Evolutionary conservation across 345 rosid species (phyloP).

Genomic region (Carallia pectinifolia): DNA sequence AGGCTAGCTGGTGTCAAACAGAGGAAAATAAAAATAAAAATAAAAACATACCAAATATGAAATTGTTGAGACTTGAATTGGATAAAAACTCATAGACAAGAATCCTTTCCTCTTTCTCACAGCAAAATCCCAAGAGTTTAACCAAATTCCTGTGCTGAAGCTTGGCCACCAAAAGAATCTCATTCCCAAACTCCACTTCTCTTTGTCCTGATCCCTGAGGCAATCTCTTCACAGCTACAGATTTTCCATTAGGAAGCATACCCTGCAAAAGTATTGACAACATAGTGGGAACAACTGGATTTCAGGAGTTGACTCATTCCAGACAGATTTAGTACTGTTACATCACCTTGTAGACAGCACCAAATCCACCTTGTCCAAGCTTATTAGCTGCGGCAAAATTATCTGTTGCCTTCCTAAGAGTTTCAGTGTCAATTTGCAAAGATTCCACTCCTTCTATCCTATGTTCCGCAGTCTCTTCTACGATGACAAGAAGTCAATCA

Average conservation of each 20-base stretch:
- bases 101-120: constrained; percentile 31
- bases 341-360: constrained; percentile 43
- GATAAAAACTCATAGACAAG: constrained; percentile 36
- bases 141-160: constrained; percentile 45
- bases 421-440: constrained; percentile 24
- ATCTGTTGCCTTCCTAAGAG: constrained; percentile 37
- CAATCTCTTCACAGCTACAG: constrained; percentile 39
- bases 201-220: constrained; percentile 30
- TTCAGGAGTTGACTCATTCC: not conserved
- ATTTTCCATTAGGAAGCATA: constrained; percentile 21
- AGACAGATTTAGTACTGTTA: not conserved
- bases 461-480: too few relatives aligned
- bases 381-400: constrained; percentile 37
- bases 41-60: constrained; percentile 19
- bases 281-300: too few relatives aligned
- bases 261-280: constrained; percentile 21
- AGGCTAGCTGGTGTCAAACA: too few relatives aligned
- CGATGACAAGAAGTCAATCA: too few relatives aligned
- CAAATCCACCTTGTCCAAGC: constrained; percentile 56
- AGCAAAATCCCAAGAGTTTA: constrained; percentile 31
- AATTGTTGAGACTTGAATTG: constrained; percentile 31
- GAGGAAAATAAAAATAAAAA: too few relatives aligned
- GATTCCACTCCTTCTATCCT: constrained; percentile 6
- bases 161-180: constrained; percentile 30
- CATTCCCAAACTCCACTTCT: constrained; percentile 36